Evolutionary conservation across 768 basidiomycete genomes (phyloP).

Genomic region (Phylloporus sp.): DNA sequence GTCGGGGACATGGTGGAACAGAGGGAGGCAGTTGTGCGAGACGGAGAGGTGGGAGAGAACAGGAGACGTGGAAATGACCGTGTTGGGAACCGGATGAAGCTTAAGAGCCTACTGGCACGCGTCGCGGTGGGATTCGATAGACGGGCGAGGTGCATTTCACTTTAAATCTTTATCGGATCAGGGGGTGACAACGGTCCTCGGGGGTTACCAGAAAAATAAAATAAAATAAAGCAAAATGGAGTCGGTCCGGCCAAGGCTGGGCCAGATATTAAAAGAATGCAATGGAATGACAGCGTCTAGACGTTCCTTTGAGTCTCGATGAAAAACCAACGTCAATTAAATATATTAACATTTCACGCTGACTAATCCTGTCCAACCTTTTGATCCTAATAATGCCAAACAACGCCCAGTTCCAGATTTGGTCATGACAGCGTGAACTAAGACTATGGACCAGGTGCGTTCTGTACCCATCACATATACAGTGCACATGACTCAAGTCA

Average conservation of each 20-base stretch:
- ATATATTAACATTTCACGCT: not conserved
- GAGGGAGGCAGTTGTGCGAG: constrained; percentile 7
- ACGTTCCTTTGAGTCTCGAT: constrained; percentile 1
- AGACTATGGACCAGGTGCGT: constrained; percentile 29
- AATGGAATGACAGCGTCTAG: constrained; percentile 11
- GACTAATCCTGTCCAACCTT: constrained; percentile 10
- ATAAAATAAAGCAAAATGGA: constrained; percentile 3
- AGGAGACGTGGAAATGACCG: constrained; percentile 4
- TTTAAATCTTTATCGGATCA: constrained; percentile 25
- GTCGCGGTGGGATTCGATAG: constrained; percentile 15
- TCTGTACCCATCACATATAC: not conserved
- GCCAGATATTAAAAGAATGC: not conserved
- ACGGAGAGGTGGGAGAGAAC: constrained; percentile 1
- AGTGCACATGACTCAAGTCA: constrained; percentile 21
- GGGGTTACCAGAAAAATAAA: constrained; percentile 10
- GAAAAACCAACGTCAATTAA: not conserved
- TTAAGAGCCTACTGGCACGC: constrained; percentile 18
- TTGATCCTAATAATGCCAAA: constrained; percentile 27
- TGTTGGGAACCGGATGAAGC: constrained; percentile 11
- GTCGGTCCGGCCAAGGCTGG: not conserved
- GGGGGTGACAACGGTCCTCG: constrained; percentile 32
- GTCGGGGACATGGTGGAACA: constrained; percentile 36
- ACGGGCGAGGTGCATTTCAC: constrained; percentile 9
- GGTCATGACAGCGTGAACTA: not conserved
- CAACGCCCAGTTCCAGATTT: constrained; percentile 12